Base-by-base conservation (phyloP, 805 yeast genomes). In the Kazachstania psychrophila region DNA sequence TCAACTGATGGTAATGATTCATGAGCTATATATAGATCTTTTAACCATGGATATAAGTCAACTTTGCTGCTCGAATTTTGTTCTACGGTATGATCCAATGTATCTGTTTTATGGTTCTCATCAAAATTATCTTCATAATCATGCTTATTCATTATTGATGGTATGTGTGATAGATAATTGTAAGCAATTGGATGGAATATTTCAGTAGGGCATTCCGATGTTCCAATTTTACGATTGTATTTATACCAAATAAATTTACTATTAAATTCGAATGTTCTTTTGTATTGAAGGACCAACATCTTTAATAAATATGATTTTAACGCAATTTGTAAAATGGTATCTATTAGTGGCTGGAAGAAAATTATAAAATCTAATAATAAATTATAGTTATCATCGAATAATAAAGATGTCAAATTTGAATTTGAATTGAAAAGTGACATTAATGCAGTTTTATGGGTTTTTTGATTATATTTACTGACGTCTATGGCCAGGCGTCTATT, bases 351-450 rank as follows among this genome's bases (percentile, higher is more conserved):
- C 23, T 28, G 31, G 28, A 42, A 31, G 17, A 23, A 26, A 5
- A 22, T 26, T 14, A 42, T 16, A 10, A 47, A 50, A 17, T 34
- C 40, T 16, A 48, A 9, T 11, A 44, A 33, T 23, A 50, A 20
- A 29, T 44, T 38, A 23, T 42, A 42, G n/a, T 26, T n/a, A 12
- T 33, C 28, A 35, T 38, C 34, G 3, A 41, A 19, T 9, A 31
- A 18, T 11, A 35, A 31, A 6, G 35, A 14, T 4, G 36, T 19
- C 16, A 25, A 19, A 17, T 25, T 38, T 12, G 36, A 13, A 13
- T 24, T 15, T 12, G 31, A 20, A 32, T 38, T 23, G 19, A 42
- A 28, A 19, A 42, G 26, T 13, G 31, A 22, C 3, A 16, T 16
- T n/a, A 42, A 11, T 10, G 39, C 20, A 13, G 34, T n/a, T 29